Conservation (phyloP, 2,329 filamentous ascomycete species). For the Monilinia vaccinii-corymbosi region DNA sequence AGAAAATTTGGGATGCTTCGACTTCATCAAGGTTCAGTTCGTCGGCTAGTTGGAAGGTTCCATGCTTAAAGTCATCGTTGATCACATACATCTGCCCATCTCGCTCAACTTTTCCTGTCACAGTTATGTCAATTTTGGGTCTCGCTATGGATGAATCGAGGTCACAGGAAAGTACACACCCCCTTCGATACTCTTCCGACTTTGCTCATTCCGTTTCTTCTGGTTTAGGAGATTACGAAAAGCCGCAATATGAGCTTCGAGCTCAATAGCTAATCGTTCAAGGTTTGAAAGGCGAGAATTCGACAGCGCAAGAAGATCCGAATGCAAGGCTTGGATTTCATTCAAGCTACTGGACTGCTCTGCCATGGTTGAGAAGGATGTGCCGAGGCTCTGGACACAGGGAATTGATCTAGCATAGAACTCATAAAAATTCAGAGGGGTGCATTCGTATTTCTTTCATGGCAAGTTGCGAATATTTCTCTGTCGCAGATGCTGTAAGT, state of each 20-base stretch:
- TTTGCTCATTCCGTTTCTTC: constrained; percentile 62
- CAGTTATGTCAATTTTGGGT: constrained; percentile 9
- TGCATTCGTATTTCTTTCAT: not conserved
- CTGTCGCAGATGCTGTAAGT: not conserved
- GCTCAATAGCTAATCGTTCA: constrained; percentile 55
- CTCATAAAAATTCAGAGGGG: not conserved
- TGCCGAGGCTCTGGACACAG: constrained; percentile 13
- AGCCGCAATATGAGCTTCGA: constrained; percentile 57
- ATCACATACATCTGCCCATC: constrained; percentile 66
- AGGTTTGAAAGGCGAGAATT: constrained; percentile 62
- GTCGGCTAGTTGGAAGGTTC: constrained; percentile 72
- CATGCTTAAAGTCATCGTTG: constrained; percentile 82
- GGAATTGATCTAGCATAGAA: not conserved
- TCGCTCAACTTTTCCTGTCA: constrained; percentile 64
- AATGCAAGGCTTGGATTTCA: constrained; percentile 74
- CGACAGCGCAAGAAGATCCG: constrained; percentile 69
- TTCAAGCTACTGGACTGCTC: constrained; percentile 59
- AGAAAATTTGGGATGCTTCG: constrained; percentile 66
- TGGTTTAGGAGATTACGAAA: constrained; percentile 69
- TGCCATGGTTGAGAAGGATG: constrained; percentile 47
- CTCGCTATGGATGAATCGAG: not conserved
- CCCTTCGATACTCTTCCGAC: constrained; percentile 60
- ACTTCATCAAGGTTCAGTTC: constrained; percentile 85
- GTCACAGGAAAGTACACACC: constrained; percentile 37
- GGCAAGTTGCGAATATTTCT: not conserved